These are phyloP conservation scores for Aspergillus fumigatus DNA, from an alignment of 2,329 filamentous ascomycete species.

Conservation along the genomic window DNA sequence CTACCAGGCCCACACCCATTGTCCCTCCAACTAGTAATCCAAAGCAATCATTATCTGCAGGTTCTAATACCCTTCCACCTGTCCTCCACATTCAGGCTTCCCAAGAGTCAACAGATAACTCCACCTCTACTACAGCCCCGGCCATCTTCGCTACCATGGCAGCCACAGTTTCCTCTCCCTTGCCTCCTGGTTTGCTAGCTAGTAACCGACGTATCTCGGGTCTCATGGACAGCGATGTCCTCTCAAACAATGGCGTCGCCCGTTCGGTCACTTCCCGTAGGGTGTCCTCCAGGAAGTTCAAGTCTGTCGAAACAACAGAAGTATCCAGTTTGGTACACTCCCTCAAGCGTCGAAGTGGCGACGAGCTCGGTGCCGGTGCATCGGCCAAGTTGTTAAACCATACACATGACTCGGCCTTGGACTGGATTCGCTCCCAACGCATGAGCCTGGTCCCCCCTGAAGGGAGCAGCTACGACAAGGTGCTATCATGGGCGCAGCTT, in stretches of 20 bases:
- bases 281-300: background rate
- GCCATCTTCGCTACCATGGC: constrained; percentile 1
- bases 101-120: background rate
- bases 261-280: constrained; percentile 5
- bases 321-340: background rate
- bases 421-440: constrained; percentile 33
- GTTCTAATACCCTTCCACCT: background rate
- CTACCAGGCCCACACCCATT: constrained; percentile 2
- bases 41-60: constrained; percentile 5
- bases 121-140: background rate
- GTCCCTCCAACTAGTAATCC: constrained; percentile 1
- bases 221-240: constrained; percentile 4
- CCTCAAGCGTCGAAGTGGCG: background rate
- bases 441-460: constrained; percentile 33
- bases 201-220: constrained; percentile 1
- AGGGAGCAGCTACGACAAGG: constrained; percentile 36
- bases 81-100: background rate
- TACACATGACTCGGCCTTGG: constrained; percentile 4
- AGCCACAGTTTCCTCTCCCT: constrained; percentile 1
- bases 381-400: background rate
- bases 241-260: constrained; percentile 7
- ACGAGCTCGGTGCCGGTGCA: background rate
- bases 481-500: constrained; percentile 33
- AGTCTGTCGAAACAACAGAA: background rate
- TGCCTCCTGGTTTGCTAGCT: constrained; percentile 3